Percentiles rank a stretch among this genome's conserved stretches.
Evolutionary conservation across 164 flowering plant genomes (phyloP).

Genomic region (Umbilicus rupestris): DNA sequence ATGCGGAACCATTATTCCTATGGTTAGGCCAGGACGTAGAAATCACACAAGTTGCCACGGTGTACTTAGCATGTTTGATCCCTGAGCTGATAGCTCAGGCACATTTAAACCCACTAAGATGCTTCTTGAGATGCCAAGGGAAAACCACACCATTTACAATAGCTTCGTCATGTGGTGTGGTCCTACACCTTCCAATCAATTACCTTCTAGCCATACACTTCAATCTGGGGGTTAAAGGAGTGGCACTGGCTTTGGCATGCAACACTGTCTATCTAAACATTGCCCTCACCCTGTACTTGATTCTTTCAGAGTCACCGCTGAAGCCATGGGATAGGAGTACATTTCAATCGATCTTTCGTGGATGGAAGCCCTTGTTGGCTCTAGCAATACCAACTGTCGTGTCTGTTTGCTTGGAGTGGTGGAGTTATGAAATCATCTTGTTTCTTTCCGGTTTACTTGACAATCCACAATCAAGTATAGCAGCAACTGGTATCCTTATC

Average conservation of each 20-base stretch:
- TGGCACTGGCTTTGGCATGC: conserved; percentile 31
- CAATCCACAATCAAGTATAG: conserved; percentile 37
- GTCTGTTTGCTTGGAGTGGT: conserved; percentile 52
- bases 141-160: conserved; percentile 27
- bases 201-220: conserved; percentile 25
- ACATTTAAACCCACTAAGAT: conserved; percentile 27
- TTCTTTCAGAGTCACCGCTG: conserved; percentile 16
- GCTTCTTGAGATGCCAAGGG: conserved; percentile 32
- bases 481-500: conserved; percentile 53
- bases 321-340: conserved; percentile 25
- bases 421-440: conserved; percentile 54
- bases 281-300: conserved; percentile 21
- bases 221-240: conserved; percentile 31
- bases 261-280: conserved; percentile 19
- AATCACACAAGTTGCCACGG: conserved; percentile 21
- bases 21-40: conserved; percentile 26
- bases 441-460: conserved; percentile 33
- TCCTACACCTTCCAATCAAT: conserved; percentile 38
- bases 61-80: conserved; percentile 22
- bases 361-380: conserved; percentile 26
- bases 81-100: conserved; percentile 36
- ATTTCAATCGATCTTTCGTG: conserved; percentile 11
- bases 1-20: conserved; percentile 25
- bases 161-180: conserved; percentile 18
- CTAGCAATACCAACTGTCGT: conserved; percentile 27